phyloP scores from a whole-genome alignment of 805 yeast genomes.

The Pichia sporocuriosa region DNA sequence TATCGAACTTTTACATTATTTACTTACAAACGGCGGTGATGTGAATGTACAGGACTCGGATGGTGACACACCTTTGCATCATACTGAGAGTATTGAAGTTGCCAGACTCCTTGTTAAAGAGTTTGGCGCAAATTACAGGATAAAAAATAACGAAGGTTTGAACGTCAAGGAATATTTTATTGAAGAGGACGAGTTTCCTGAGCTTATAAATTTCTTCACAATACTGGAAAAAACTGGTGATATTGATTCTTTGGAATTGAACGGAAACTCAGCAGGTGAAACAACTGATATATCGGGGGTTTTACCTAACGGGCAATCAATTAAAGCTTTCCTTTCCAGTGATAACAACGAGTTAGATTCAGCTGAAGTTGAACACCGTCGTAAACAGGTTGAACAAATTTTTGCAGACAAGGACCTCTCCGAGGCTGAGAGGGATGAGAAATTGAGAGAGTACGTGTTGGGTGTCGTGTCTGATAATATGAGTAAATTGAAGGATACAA shows the following conservation, averaged over 20 bases:
- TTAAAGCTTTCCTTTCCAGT: constrained; percentile 44
- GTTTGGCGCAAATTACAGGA: constrained; percentile 56
- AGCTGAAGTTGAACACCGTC: constrained; percentile 45
- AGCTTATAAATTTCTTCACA: constrained; percentile 55
- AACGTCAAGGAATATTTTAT: constrained; percentile 69
- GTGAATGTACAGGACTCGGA: constrained; percentile 78
- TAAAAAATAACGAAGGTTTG: constrained; percentile 65
- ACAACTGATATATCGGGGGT: constrained; percentile 14
- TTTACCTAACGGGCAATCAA: constrained; percentile 36
- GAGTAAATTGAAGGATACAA: constrained; percentile 16
- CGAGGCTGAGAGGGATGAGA: constrained; percentile 78
- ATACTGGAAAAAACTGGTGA: constrained; percentile 7
- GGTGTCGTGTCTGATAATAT: constrained; percentile 51
- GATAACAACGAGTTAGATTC: constrained; percentile 28
- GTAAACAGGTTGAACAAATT: constrained; percentile 61
- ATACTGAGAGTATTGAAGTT: constrained; percentile 62
- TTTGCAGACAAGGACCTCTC: constrained; percentile 33
- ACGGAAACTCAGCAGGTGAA: neutral
- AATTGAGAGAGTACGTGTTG: constrained; percentile 58
- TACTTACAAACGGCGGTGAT: constrained; percentile 63
- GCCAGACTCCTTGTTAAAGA: constrained; percentile 66
- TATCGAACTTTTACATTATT: constrained; percentile 50
- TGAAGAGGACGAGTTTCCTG: constrained; percentile 83
- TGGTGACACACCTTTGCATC: constrained; percentile 94
- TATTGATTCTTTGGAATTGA: neutral